Base-by-base conservation (phyloP, 2,329 filamentous ascomycete species). In the Penicillium sp. region DNA sequence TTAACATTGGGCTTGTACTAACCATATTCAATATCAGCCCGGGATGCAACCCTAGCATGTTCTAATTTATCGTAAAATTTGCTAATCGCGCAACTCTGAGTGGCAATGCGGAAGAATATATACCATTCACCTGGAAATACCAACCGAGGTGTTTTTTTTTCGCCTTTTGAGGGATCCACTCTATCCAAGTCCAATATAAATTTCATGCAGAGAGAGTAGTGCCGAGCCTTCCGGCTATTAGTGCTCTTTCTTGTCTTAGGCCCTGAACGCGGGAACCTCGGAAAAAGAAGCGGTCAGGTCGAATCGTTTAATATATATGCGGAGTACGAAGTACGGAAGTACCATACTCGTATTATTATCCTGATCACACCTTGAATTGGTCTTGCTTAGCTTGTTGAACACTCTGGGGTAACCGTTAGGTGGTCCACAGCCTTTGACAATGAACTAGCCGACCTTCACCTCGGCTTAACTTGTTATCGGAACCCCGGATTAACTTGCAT, bases 71-170 rank as follows among this genome's bases (percentile, higher is more conserved):
- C 4, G 7, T n/a, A 19, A 29, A 40, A 38, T 25, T 43, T 43
- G 50, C 55, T 48, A 48, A 57, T 57, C 55, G 55, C 50, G 42
- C 55, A 33, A 41, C 3, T 2, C n/a, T 46, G n/a, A 57, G 35
- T 54, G 55, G 50, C 29, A 47, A 54, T 29, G 50, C 55, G 55
- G 55, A 41, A 17, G 50, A 54, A 41, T 42, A 42, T 42, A 48
- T n/a, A 42, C 0, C 4, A 57, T 6, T 57, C 37, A 33, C 49
- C 54, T 49, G 54, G 19, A 3, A 5, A 48, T 12, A 33, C 10
- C 33, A 29, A 10, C 52, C 43, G 43, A 41, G 25, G 33, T 21
- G 12, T n/a, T 33, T 15, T 23, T 48, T 41, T 40, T 7, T 38
- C 29, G 6, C 27, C 21, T 35, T 51, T 10, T 38, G 10, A 35